phyloP scores from a whole-genome alignment of 768 basidiomycete species.

The Tylopilus felleus region DNA sequence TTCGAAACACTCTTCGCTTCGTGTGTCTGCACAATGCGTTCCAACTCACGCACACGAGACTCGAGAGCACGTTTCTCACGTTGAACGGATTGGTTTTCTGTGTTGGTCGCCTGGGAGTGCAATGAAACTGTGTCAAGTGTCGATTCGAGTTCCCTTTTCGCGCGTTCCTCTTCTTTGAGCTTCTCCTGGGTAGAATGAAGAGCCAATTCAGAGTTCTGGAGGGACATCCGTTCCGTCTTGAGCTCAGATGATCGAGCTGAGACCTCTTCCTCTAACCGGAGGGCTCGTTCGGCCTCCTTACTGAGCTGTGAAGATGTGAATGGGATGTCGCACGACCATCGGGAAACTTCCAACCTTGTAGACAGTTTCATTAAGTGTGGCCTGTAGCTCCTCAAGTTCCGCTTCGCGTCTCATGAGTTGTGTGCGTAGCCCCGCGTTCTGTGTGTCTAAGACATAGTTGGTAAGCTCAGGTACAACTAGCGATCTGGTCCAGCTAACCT shows the following conservation, averaged over 20 bases:
- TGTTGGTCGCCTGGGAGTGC: constrained; percentile 45
- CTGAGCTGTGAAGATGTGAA: constrained; percentile 43
- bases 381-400: constrained; percentile 35
- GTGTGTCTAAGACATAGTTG: constrained; percentile 28
- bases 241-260: constrained; percentile 52
- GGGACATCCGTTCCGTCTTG: constrained; percentile 48
- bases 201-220: constrained; percentile 51
- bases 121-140: constrained; percentile 53
- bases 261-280: constrained; percentile 52
- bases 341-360: constrained; percentile 30
- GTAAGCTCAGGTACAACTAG: constrained; percentile 3
- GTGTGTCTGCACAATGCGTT: constrained; percentile 39
- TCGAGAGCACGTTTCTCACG: constrained; percentile 58
- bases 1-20: constrained; percentile 31
- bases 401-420: constrained; percentile 36
- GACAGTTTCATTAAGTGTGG: constrained; percentile 34
- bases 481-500: constrained; percentile 25
- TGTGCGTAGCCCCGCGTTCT: constrained; percentile 33
- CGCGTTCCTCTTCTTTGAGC: constrained; percentile 47
- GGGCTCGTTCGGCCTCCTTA: constrained; percentile 51
- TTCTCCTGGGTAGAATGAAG: constrained; percentile 47
- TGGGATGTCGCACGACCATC: neutral
- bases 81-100: constrained; percentile 45
- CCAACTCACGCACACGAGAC: constrained; percentile 55
- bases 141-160: constrained; percentile 52